phyloP scores from a whole-genome alignment of 441 rosid species.

The Daphne laureola region DNA sequence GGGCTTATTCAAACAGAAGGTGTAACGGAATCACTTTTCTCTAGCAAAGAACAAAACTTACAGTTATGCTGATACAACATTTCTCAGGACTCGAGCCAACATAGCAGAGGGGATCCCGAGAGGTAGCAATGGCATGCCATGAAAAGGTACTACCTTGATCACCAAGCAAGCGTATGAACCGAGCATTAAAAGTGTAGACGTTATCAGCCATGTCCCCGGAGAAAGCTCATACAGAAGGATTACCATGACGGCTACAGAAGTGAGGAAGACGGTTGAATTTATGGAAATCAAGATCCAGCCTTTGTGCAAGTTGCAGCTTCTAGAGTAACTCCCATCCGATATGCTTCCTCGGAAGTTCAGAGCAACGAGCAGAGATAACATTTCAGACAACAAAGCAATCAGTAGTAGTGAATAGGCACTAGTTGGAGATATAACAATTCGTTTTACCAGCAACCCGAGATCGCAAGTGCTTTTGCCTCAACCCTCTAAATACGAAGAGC shows the following conservation, averaged over 20 bases:
- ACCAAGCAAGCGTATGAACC: conserved; percentile 14
- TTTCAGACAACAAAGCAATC: conserved; percentile 6
- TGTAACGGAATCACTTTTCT: too few species aligned
- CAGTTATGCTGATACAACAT: too few species aligned
- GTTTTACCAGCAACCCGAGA: too few species aligned
- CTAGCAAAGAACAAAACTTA: too few species aligned
- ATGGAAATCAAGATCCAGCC: not conserved
- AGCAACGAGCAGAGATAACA: conserved; percentile 9
- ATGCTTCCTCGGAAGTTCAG: conserved; percentile 2
- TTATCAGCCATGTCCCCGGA: conserved; percentile 10
- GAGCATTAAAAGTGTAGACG: conserved; percentile 4
- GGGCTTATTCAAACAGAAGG: too few species aligned
- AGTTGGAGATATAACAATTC: too few species aligned
- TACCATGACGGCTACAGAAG: conserved; percentile 12
- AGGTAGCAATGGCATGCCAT: not conserved
- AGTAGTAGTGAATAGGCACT: conserved; percentile 3
- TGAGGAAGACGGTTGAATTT: conserved; percentile 9
- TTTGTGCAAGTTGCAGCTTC: too few species aligned
- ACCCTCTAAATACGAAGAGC: too few species aligned
- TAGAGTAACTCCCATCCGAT: not conserved
- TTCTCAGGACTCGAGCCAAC: not conserved
- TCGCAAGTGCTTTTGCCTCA: too few species aligned
- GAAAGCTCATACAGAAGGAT: conserved; percentile 15
- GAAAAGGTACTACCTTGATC: not conserved
- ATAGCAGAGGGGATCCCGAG: not conserved